Conservation (phyloP, 768 basidiomycete species). For the Serendipita indica region DNA sequence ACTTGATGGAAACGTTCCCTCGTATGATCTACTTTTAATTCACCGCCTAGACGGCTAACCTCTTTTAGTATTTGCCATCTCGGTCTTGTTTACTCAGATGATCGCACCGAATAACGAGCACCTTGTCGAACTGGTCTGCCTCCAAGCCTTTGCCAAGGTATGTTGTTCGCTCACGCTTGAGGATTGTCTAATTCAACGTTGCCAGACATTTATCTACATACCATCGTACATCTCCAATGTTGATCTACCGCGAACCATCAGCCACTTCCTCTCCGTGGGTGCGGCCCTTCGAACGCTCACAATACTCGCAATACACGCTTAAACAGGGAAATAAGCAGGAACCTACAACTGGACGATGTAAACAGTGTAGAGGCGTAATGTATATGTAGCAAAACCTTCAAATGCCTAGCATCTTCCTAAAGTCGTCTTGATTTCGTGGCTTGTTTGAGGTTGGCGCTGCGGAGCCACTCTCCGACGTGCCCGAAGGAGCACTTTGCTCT, state of each 20-base stretch:
- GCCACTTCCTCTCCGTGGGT: neutral
- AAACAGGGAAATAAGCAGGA: neutral
- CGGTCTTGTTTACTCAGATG: neutral
- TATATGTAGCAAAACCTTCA: too few relatives aligned
- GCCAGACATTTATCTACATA: neutral
- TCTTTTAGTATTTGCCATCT: neutral
- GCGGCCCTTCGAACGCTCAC: neutral
- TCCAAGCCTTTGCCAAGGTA: neutral
- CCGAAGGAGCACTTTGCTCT: slow-evolving; percentile 11
- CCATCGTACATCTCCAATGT: neutral
- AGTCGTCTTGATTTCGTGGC: slow-evolving; percentile 53
- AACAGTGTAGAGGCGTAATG: too few relatives aligned
- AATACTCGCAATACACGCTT: neutral
- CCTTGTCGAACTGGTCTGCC: neutral
- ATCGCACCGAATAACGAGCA: neutral
- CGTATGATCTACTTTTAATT: neutral
- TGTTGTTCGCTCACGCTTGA: neutral
- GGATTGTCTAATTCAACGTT: neutral
- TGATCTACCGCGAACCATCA: neutral
- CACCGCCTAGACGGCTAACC: neutral
- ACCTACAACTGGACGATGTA: neutral
- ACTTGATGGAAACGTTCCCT: neutral
- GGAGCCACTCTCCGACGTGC: neutral
- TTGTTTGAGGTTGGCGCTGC: too few relatives aligned
- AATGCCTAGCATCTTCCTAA: slow-evolving; percentile 55